Base-by-base conservation (phyloP, 306 rosid genomes). In the Pyrus betulifolia region DNA sequence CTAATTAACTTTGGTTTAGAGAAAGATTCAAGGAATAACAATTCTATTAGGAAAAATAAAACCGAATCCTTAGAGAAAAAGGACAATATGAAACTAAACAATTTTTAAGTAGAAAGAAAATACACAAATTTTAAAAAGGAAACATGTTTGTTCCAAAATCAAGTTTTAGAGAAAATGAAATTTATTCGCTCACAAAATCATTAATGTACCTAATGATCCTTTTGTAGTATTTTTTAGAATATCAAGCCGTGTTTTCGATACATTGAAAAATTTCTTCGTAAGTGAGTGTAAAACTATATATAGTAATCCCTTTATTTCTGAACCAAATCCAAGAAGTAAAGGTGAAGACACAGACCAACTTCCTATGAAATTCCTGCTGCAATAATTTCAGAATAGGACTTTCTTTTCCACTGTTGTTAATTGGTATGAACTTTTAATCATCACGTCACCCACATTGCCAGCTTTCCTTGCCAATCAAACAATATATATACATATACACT, bases 391-490 rank as follows among this genome's bases (percentile, higher is more conserved):
- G 71, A 80, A 31, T 21, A 3, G 4, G 58, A 42, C 63, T 66
- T 45, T 40, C 31, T 45, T 61, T 71, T 57, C 45, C 71, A 52
- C 67, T 8, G 25, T 45, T 25, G 71, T 21, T 49, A 15, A 15
- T 49, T 49, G 55, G 52, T 61, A 60, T 13, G 22, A 33, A 51
- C 52, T 21, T 69, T 69, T n/a, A 75, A 69, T 69, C 72, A 76
- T 76, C 68, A 67, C 72, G 70, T 76, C 68, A 67, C 55, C 31
- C 6, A 17, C 21, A 21, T 46, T 61, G 75, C 78, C 70, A 52
- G 63, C 58, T 82, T 80, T 78, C 46, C 76, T 64, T 69, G n/a
- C 71, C 72, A 74, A 45, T 33, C 75, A 74, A 74, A 68, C 64
- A 38, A 65, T 30, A 27, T 1, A 28, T 3, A 7, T 2, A 61